Percentiles rank a stretch among this genome's conserved stretches.
phyloP scores from a whole-genome alignment of 1,284 basidiomycete genomes.

The Leccinum pachyderme region DNA sequence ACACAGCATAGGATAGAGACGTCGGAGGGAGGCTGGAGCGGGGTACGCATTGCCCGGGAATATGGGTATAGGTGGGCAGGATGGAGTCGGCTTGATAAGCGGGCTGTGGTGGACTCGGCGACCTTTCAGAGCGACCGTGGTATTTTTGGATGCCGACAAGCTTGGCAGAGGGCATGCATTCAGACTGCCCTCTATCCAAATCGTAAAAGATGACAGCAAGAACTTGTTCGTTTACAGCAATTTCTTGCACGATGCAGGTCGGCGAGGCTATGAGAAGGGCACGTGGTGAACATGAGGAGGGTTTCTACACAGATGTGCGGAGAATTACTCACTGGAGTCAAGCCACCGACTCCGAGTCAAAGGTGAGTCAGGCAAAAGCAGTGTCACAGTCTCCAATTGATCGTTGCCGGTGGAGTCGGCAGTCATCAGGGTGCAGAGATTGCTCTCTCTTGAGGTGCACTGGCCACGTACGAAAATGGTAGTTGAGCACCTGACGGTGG shows the following conservation, averaged over 20 bases:
- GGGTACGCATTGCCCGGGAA: slow-evolving; percentile 37
- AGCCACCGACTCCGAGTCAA: slow-evolving; percentile 62
- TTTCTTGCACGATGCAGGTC: slow-evolving; percentile 62
- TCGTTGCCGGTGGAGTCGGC: slow-evolving; percentile 39
- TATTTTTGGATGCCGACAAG: slow-evolving; percentile 55
- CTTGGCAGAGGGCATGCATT: slow-evolving; percentile 54
- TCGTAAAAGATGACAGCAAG: slow-evolving; percentile 65
- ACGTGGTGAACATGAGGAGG: slow-evolving; percentile 30
- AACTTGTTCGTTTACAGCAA: slow-evolving; percentile 60
- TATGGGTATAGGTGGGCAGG: slow-evolving; percentile 34
- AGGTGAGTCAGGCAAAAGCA: slow-evolving; percentile 59
- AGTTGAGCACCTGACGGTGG: slow-evolving; percentile 58
- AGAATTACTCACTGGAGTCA: slow-evolving; percentile 47
- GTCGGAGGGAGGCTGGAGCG: slow-evolving; percentile 33
- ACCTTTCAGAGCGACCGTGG: slow-evolving; percentile 33
- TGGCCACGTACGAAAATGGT: slow-evolving; percentile 50
- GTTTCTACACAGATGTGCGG: slow-evolving; percentile 15
- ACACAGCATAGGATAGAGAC: slow-evolving; percentile 37
- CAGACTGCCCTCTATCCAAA: slow-evolving; percentile 52
- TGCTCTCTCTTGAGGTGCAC: slow-evolving; percentile 51
- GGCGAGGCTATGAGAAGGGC: slow-evolving; percentile 40
- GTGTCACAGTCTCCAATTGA: slow-evolving; percentile 41
- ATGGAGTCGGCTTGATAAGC: slow-evolving; percentile 32
- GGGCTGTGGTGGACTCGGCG: slow-evolving; percentile 26
- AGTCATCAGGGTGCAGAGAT: slow-evolving; percentile 38